Conservation (phyloP, 257 asterid genomes). For the Ilex asprella region DNA sequence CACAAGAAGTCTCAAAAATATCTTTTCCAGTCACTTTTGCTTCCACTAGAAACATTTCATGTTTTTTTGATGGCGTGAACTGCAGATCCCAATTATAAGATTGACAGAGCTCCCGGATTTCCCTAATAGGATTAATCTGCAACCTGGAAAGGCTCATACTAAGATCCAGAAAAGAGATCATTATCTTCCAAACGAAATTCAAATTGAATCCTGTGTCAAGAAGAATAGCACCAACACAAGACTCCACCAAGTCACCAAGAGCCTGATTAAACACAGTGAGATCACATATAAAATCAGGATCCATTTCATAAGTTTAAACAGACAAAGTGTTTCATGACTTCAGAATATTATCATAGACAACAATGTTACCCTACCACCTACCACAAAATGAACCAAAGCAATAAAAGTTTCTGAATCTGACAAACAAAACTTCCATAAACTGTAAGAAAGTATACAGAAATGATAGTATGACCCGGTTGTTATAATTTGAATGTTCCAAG, state of each 20-base stretch:
- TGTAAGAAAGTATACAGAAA: no score
- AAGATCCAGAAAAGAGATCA: slow-evolving; percentile 68
- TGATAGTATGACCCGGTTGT: no score
- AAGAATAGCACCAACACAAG: slow-evolving; percentile 79
- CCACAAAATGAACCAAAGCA: not conserved
- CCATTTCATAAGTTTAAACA: not conserved
- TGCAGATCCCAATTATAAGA: slow-evolving; percentile 43
- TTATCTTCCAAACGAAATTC: slow-evolving; percentile 55
- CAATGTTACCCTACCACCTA: no score
- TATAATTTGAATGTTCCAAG: no score
- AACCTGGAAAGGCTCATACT: slow-evolving; percentile 50
- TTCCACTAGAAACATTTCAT: slow-evolving; percentile 37
- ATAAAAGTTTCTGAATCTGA: not conserved
- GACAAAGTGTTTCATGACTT: slow-evolving; percentile 11
- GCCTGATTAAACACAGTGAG: slow-evolving; percentile 50
- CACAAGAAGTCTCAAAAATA: slow-evolving; percentile 30
- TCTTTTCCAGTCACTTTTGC: slow-evolving; percentile 43
- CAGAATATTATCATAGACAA: not conserved
- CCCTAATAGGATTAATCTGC: slow-evolving; percentile 61
- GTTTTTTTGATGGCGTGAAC: slow-evolving; percentile 35
- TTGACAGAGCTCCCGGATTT: slow-evolving; percentile 78
- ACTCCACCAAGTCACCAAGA: slow-evolving; percentile 95
- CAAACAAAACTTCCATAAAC: no score
- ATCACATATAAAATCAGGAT: slow-evolving; percentile 18
- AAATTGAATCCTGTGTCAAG: slow-evolving; percentile 82